These are phyloP conservation scores for Populus hybrid DNA, from an alignment of 441 rosid species.

Conservation along the genomic window DNA sequence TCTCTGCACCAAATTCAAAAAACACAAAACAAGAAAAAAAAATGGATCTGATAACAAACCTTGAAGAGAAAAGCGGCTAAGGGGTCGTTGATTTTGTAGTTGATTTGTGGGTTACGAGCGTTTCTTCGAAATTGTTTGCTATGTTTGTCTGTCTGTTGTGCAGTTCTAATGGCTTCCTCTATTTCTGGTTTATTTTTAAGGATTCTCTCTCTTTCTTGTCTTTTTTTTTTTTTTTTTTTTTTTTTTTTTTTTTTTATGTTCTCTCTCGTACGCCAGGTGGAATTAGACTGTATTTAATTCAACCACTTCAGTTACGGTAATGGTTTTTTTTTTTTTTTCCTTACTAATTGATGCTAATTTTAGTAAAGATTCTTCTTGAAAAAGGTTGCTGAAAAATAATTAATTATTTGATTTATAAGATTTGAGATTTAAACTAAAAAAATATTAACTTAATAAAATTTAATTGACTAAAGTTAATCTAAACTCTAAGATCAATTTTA, in stretches of 20 bases:
- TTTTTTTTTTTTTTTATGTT: no score
- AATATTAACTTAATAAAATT: no score
- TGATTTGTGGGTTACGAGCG: background rate
- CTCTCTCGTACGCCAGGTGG: background rate
- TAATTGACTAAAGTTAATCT: no score
- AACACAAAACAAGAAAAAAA: background rate
- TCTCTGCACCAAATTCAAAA: background rate
- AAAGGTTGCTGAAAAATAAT: background rate
- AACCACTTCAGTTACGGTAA: background rate
- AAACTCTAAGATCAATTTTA: no score
- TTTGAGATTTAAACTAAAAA: no score
- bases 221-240: no score
- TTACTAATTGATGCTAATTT: background rate
- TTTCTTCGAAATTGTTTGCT: background rate
- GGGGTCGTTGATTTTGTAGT: background rate
- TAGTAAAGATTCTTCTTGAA: background rate
- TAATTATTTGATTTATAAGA: background rate
- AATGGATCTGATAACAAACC: background rate
- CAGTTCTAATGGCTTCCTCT: background rate
- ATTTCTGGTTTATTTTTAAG: background rate
- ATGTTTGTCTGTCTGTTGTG: background rate
- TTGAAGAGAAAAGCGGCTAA: no score
- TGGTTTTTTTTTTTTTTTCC: no score
- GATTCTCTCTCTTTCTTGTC: background rate
- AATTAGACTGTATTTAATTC: background rate